Percentiles rank a stretch among this genome's conserved stretches.
These are phyloP conservation scores for Aciculoconidium aculeatum DNA, from an alignment of 805 yeast species.

Conservation along the genomic window DNA sequence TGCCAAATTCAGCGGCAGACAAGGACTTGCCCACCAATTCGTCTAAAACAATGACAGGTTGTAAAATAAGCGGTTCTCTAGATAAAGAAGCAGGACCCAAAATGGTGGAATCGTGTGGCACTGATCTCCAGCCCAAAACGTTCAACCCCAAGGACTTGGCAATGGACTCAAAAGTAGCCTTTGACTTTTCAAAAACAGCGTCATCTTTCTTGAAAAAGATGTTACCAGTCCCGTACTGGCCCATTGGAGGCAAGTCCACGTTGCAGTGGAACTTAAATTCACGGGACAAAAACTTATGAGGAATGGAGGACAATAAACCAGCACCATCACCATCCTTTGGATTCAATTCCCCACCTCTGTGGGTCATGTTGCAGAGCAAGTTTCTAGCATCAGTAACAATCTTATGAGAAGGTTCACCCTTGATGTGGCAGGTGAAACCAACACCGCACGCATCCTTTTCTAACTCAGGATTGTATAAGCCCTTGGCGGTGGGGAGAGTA, in stretches of 20 bases:
- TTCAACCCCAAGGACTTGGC: slow-evolving; percentile 71
- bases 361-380: slow-evolving; percentile 94
- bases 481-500: slow-evolving; percentile 78
- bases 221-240: slow-evolving; percentile 94
- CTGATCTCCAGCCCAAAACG: slow-evolving; percentile 91
- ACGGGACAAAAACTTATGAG: slow-evolving; percentile 79
- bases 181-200: slow-evolving; percentile 61
- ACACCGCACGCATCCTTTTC: slow-evolving; percentile 99
- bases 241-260: slow-evolving; percentile 64
- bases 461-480: slow-evolving; percentile 86
- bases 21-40: slow-evolving; percentile 25
- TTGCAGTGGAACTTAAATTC: slow-evolving; percentile 73
- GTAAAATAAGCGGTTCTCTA: slow-evolving; percentile 86
- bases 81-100: slow-evolving; percentile 92
- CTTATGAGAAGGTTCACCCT: slow-evolving; percentile 82
- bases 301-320: slow-evolving; percentile 89
- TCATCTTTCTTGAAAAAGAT: slow-evolving; percentile 87
- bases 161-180: slow-evolving; percentile 71
- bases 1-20: slow-evolving; percentile 50
- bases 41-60: slow-evolving; percentile 80
- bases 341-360: slow-evolving; percentile 97
- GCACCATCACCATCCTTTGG: slow-evolving; percentile 99
- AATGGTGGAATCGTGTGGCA: slow-evolving; percentile 91
- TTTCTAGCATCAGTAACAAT: slow-evolving; percentile 86
- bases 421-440: slow-evolving; percentile 92